Evolutionary conservation across 352 stramenopile species (phyloP).

Genomic region (Globisporangium nunn): DNA sequence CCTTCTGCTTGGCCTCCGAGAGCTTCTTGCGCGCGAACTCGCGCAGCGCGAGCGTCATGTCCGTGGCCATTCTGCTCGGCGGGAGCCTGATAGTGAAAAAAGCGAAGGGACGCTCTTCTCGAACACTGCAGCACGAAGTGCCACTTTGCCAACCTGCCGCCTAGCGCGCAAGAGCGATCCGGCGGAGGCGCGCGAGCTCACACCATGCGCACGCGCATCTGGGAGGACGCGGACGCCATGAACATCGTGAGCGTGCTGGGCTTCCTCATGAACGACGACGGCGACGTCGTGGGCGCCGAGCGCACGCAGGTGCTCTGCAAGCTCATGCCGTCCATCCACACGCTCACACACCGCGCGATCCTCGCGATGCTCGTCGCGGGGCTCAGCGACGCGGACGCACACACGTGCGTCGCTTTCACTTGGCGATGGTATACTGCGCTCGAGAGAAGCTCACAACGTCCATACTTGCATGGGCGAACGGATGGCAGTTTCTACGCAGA

Average conservation of each 20-base stretch:
- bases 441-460: too few relatives aligned
- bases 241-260: conserved; percentile 74
- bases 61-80: conserved; percentile 34
- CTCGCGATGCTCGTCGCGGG: conserved; percentile 64
- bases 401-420: conserved; percentile 30
- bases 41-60: conserved; percentile 58
- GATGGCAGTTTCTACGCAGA: conserved; percentile 59
- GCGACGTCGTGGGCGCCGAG: conserved; percentile 61
- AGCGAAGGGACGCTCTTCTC: background rate
- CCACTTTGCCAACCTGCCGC: background rate
- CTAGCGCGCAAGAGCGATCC: too few relatives aligned
- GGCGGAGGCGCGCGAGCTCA: background rate
- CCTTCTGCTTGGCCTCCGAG: conserved; percentile 53
- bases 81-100: background rate
- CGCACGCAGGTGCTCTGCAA: conserved; percentile 75
- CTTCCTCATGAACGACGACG: conserved; percentile 79
- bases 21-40: conserved; percentile 77
- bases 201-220: conserved; percentile 63
- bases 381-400: conserved; percentile 61
- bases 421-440: too few relatives aligned
- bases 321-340: conserved; percentile 82
- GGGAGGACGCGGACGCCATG: conserved; percentile 72
- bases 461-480: too few relatives aligned
- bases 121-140: too few relatives aligned
- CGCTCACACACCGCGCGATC: conserved; percentile 65